A percentile compares a stretch with the other conserved stretches of the same genome.
phyloP scores from a whole-genome alignment of 2,329 filamentous ascomycete genomes.

The Cordyceps tenuipes region DNA sequence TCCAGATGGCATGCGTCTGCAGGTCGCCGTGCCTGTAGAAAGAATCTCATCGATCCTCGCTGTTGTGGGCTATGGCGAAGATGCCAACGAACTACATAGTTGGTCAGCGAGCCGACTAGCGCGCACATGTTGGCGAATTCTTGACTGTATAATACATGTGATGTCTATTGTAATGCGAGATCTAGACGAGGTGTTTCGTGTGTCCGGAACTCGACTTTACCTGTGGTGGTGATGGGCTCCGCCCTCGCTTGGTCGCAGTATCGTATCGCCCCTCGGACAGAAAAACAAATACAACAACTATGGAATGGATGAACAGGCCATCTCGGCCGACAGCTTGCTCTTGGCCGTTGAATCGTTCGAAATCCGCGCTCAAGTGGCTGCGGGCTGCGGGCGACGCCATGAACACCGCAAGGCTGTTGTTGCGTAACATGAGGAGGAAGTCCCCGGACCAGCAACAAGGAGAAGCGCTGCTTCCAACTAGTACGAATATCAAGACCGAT shows the following conservation, averaged over 20 bases:
- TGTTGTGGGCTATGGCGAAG: not conserved
- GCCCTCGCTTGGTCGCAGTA: not conserved
- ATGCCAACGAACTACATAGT: not conserved
- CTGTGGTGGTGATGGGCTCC: not conserved
- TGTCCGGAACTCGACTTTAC: too few species aligned
- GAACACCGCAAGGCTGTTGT: not conserved
- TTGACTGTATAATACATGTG: too few species aligned
- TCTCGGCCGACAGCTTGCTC: not conserved
- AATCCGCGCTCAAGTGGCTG: not conserved
- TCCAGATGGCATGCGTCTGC: conserved; percentile 5
- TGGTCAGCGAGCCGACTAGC: too few species aligned
- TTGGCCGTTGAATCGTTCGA: not conserved
- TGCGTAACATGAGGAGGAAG: not conserved
- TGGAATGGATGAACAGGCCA: not conserved
- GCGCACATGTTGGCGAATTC: too few species aligned
- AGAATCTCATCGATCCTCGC: not conserved
- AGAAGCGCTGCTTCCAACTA: not conserved
- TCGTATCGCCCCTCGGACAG: not conserved
- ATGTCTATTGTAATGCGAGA: not conserved
- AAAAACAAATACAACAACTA: not conserved
- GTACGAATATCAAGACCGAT: too few species aligned
- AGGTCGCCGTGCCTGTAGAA: not conserved
- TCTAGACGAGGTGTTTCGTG: not conserved
- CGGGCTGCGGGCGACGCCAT: not conserved
- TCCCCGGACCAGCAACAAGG: not conserved